Evolutionary conservation across 2,329 filamentous ascomycete genomes (phyloP).

Genomic region (Neofusicoccum parvum): DNA sequence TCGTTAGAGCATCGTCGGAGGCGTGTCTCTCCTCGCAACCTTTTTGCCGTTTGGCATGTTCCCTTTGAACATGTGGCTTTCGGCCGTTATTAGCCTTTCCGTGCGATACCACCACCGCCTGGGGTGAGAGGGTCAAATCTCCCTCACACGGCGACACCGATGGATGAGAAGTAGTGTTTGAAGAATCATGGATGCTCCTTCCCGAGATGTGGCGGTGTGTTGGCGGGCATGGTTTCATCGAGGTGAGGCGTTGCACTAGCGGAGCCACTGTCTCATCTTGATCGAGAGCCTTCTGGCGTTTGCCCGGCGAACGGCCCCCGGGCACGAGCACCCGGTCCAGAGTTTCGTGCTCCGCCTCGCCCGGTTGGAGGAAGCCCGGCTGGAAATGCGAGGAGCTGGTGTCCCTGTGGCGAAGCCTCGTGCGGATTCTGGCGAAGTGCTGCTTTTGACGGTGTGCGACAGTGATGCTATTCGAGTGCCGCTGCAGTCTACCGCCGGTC

Average conservation of each 20-base stretch:
- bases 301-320: not conserved
- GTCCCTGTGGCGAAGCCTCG: constrained; percentile 31
- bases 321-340: not conserved
- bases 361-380: constrained; percentile 29
- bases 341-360: not conserved
- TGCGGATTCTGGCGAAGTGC: constrained; percentile 48
- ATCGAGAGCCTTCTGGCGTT: not conserved
- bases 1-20: constrained; percentile 1
- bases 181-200: not conserved
- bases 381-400: constrained; percentile 27
- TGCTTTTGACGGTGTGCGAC: constrained; percentile 47
- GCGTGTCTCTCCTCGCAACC: not conserved
- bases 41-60: not conserved
- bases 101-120: not conserved
- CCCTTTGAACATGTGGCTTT: not conserved
- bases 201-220: constrained; percentile 3
- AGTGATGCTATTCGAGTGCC: constrained; percentile 36
- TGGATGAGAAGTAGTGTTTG: not conserved
- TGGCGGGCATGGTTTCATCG: not conserved
- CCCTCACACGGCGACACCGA: not conserved
- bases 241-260: not conserved
- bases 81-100: not conserved
- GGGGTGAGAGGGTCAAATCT: not conserved
- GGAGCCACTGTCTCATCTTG: constrained; percentile 3
- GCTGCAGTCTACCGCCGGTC: constrained; percentile 50